Evolutionary conservation across 2,329 filamentous ascomycete genomes (phyloP).

Genomic region (Beauveria scarabaeidicola): DNA sequence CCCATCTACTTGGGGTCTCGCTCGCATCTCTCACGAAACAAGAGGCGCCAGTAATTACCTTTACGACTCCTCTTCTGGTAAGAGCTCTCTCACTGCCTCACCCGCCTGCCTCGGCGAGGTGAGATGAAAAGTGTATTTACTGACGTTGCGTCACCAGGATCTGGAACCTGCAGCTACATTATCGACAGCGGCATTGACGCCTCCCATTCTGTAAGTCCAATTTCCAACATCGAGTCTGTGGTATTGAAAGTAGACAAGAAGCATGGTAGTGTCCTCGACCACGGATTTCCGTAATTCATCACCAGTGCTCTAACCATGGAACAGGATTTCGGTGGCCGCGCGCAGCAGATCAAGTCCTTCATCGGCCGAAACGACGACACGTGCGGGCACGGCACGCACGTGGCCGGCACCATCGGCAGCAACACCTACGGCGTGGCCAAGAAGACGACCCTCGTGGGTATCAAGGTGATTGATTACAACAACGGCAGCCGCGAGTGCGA

Average conservation of each 20-base stretch:
- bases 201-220: slow-evolving; percentile 19
- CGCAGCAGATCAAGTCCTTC: slow-evolving; percentile 11
- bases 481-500: background rate
- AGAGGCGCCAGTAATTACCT: slow-evolving; percentile 13
- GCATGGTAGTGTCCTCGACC: background rate
- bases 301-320: background rate
- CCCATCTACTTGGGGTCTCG: slow-evolving; percentile 17
- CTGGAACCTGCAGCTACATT: slow-evolving; percentile 19
- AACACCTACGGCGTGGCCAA: slow-evolving; percentile 25
- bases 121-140: background rate
- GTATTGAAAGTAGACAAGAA: background rate
- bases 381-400: slow-evolving; percentile 29
- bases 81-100: background rate
- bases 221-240: background rate
- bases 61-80: slow-evolving; percentile 16
- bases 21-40: slow-evolving; percentile 15
- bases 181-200: slow-evolving; percentile 20
- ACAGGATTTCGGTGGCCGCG: slow-evolving; percentile 19
- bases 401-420: slow-evolving; percentile 18
- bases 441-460: slow-evolving; percentile 28
- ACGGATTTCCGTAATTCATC: background rate
- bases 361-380: slow-evolving; percentile 13
- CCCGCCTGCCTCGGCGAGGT: background rate
- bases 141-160: background rate
- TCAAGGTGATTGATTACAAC: slow-evolving; percentile 29